phyloP scores from a whole-genome alignment of 805 yeast genomes.

The Cyberlindnera subsufficiens region DNA sequence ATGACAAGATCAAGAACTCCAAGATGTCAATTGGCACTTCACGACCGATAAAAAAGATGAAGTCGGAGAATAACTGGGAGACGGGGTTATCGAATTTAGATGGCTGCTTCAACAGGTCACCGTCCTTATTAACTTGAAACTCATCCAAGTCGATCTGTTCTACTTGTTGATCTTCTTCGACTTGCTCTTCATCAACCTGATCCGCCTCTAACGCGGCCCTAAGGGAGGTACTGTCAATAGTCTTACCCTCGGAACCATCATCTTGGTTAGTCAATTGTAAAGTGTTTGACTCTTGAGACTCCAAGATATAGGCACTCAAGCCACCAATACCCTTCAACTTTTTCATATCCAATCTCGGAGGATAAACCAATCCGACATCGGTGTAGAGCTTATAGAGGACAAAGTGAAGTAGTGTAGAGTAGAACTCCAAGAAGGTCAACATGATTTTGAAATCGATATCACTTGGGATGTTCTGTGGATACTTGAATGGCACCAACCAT shows the following conservation, averaged over 20 bases:
- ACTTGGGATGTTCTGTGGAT: slow-evolving; percentile 90
- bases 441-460: slow-evolving; percentile 95
- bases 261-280: slow-evolving; percentile 24
- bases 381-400: slow-evolving; percentile 80
- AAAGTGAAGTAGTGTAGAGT: slow-evolving; percentile 86
- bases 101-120: slow-evolving; percentile 75
- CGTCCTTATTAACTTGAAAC: slow-evolving; percentile 60
- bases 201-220: slow-evolving; percentile 45
- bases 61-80: slow-evolving; percentile 63
- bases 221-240: slow-evolving; percentile 38
- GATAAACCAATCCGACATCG: slow-evolving; percentile 82
- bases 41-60: slow-evolving; percentile 85
- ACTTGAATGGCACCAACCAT: slow-evolving; percentile 97
- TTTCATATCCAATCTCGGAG: slow-evolving; percentile 68
- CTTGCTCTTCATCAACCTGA: slow-evolving; percentile 29
- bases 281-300: slow-evolving; percentile 31
- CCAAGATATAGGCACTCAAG: slow-evolving; percentile 73
- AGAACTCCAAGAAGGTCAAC: slow-evolving; percentile 94
- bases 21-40: slow-evolving; percentile 91
- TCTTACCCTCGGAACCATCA: slow-evolving; percentile 24
- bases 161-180: slow-evolving; percentile 34
- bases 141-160: slow-evolving; percentile 57
- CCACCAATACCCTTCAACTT: slow-evolving; percentile 89
- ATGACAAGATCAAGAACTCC: slow-evolving; percentile 79
- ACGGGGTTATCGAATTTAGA: slow-evolving; percentile 48